Base-by-base conservation (phyloP, 495 filamentous ascomycete species). In the Rhypophila decipiens region DNA sequence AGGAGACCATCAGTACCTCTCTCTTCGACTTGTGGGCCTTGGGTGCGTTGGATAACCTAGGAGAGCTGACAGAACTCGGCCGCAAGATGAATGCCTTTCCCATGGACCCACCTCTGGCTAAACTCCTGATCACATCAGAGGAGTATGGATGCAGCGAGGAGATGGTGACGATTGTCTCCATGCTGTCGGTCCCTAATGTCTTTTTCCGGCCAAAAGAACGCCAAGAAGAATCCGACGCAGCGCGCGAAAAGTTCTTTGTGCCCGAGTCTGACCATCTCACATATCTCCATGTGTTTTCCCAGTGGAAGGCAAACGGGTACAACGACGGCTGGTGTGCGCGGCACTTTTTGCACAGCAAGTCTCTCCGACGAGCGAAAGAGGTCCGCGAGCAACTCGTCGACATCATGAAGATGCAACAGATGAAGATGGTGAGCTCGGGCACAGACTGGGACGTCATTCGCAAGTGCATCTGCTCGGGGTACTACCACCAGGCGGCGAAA, bases 201-300 rank as follows among this genome's bases (percentile, higher is more conserved):
- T 99, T 96, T 73, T 97, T 95, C 66, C 88, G 94, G 15, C 94
- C 94, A 8, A 96, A 95, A 57, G 94, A 99, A 63, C 86, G 94
- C 0, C 88, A 95, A 57, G 94, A 97, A 54, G 94, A 99, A 69
- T 90, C 90, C 13, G 94, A 99, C 59, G 83, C 90, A 0, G 91
- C 94, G 3, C 79, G 90, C n/a, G 94, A 99, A 58, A 96, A 96
- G 58, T 99, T 99, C 67, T 97, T 95, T 64, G 94, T 97, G 12
- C 88, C 90, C 13, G 93, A 99, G 68, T 95, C 88, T 2, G 94
- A 99, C 65, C 94, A 99, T 59, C 69, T 99, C 5, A 99, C 94
- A 2, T 84, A 96, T 23, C 80, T 99, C 12, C 88, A 97, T 57
- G 93, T 99, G 9, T 99, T 91, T 66, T 86, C 85, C 12, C 90